phyloP scores from a whole-genome alignment of 129 eudicot species.

The Centrapalus pauciflorus region DNA sequence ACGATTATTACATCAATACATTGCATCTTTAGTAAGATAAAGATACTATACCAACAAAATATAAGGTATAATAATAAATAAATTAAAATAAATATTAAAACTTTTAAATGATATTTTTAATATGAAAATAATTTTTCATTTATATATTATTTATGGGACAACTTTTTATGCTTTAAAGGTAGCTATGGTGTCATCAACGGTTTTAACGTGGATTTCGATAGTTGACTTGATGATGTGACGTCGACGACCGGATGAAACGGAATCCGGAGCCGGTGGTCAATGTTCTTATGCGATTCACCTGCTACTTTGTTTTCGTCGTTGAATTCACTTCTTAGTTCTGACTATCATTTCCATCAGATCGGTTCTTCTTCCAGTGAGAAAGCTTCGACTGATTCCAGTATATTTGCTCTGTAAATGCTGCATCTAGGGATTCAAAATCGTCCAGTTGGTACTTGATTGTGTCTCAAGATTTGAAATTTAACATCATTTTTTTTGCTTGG shows the following conservation, averaged over 20 bases:
- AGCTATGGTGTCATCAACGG: too few species aligned
- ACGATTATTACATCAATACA: too few species aligned
- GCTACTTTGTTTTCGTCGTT: background rate
- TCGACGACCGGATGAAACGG: background rate
- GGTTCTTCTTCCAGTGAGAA: background rate
- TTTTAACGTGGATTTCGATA: background rate
- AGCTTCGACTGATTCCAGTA: background rate
- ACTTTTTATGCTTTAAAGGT: too few species aligned
- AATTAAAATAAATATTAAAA: too few species aligned
- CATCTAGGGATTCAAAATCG: constrained; percentile 3
- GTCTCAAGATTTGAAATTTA: background rate
- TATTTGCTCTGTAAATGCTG: background rate
- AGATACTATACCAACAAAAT: too few species aligned
- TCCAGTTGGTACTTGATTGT: background rate
- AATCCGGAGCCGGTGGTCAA: background rate
- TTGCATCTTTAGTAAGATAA: too few species aligned
- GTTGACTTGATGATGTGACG: background rate
- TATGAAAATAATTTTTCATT: too few species aligned
- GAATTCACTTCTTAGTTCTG: background rate
- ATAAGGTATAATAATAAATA: too few species aligned
- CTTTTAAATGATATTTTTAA: too few species aligned
- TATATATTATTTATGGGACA: too few species aligned
- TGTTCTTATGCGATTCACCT: background rate
- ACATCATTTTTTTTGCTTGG: background rate
- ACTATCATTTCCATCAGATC: background rate